Base-by-base conservation (phyloP, 805 yeast genomes). In the Torulaspora microellipsoides region DNA sequence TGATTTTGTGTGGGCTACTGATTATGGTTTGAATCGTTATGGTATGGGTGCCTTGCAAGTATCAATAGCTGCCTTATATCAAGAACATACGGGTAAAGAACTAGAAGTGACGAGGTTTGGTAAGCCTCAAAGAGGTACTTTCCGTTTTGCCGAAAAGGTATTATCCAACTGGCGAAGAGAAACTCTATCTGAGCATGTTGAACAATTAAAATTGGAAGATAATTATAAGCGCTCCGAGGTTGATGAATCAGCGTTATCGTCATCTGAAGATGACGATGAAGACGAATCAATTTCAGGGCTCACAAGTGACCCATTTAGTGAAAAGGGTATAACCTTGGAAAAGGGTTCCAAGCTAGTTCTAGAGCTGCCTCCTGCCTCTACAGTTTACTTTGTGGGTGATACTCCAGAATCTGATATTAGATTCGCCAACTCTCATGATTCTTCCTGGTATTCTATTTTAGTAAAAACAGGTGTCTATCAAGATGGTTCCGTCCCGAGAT, bases 11-110 rank as follows among this genome's bases (percentile, higher is more conserved):
- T 88, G 96, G 96, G 91, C 95, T 10, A 85, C 96, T 3, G 85
- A 87, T 65, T 87, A 85, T 61, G 78, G 78, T 54, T 71, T 85
- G 49, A 79, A 88, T 13, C 74, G 96, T 61, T 86, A 88, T 60
- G 96, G 96, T 48, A 89, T 88, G 95, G 96, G 96, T 47, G 96
- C 96, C 3, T 72, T 88, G 51, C 95, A 87, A 64, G 89, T 85
- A 31, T 83, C 95, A 15, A 80, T 87, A 58, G 89, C 90, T 43
- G 93, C 95, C 0, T 71, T 88, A 46, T 88, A 80, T 67, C 77
- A 81, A 61, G 95, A 86, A 56, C 88, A 83, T 58, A 86, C 96
- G 2, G 95, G 95, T 46, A 75, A 73, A 51, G 90, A 85, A 54
- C 72, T 88, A 54, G 78, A 80, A 58, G 90, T 85, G 36, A 85